Evolutionary conservation across 805 yeast species (phyloP), one percentile per base, ranked within the genome.

Genomic region (Metschnikowia reukaufii): DNA sequence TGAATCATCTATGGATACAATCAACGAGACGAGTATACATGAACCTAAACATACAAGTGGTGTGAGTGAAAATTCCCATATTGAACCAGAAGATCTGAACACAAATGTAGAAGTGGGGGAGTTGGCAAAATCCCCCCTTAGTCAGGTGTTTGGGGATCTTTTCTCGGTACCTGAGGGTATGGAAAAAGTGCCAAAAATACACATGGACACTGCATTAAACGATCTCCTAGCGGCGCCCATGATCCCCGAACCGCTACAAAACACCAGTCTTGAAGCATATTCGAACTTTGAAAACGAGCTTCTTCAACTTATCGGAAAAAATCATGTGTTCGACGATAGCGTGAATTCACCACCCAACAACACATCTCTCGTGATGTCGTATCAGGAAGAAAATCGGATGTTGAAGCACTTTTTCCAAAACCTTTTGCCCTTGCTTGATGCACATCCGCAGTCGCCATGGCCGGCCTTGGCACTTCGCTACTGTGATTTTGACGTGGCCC

Each of bases 371-470:
- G 44, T 58, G 15, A 50, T 70, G 45, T 58, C 76, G 6, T 68
- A 72, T 36, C 59, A 70, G 20, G 82, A 79, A 47, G 84, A 80
- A 51, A 78, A 77, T 47, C 73, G 70, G 68, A 76, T 80, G 72
- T 55, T 80, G 48, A 74, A 73, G 50, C 84, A 80, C 58, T 80
- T 79, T 54, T 80, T 79, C 59, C 74, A 77, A 52, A 74, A 77
- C 48, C 63, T 80, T 31, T 60, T 80, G 5, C 82, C 81, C 1
- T 55, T 79, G 34, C 59, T 79, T 29, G 84, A 80, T 62, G 82
- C 82, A 0, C 83, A 80, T 56, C 84, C 84, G 0, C 75, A 76
- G 35, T 68, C 82, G 1, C 84, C 84, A 3, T 78, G 83, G 83
- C 84, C 84, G 0, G 79, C 78, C 48, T 59, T 80, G 47, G 82